Evolutionary conservation across 2,329 filamentous ascomycete genomes (phyloP), one percentile per base, ranked within the genome.

Genomic region (Aureobasidium melanogenum): DNA sequence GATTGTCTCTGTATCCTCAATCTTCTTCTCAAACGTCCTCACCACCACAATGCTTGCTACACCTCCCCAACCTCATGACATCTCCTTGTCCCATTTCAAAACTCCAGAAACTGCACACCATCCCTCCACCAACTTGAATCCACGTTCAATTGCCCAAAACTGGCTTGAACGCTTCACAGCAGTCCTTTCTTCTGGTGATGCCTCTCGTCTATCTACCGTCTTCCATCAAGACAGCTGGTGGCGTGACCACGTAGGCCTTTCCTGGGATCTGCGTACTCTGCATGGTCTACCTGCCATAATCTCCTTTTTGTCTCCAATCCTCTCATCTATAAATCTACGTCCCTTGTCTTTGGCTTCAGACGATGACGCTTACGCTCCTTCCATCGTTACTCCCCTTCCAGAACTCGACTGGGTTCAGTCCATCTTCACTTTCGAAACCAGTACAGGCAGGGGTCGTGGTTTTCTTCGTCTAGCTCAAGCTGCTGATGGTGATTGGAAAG

Each of bases 211-310:
- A 5, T 26, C 58, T 26, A 41, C 56, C 26, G 52, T 82, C 4
- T 79, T 84, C 48, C 66, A 74, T 2, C 65, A 72, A 0, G 72
- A 79, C 22, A 78, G 80, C 60, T 84, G 78, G 70, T 85, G 82
- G 83, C 77, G 83, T 9, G 83, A 86, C 65, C 81, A 84, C 46
- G 72, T 86, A 0, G 79, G 77, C 22, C 68, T 85, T 1, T 77
- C 81, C 0, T 86, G 82, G 83, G 77, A 80, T 43, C 79, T 83
- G 48, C 79, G 76, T 60, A 83, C 80, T 1, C 67, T 82, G 0
- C 74, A 80, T n/a, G 76, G 77, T 0, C 70, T 74, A 0, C 65
- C 68, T 0, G 70, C 72, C 28, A 77, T 84, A 39, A 65, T 64
- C 0, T 63, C 68, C 0, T 80, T 79, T 55, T 66, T 83, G 0